phyloP scores from a whole-genome alignment of 2,329 filamentous ascomycete genomes.

The Cytospora mali region DNA sequence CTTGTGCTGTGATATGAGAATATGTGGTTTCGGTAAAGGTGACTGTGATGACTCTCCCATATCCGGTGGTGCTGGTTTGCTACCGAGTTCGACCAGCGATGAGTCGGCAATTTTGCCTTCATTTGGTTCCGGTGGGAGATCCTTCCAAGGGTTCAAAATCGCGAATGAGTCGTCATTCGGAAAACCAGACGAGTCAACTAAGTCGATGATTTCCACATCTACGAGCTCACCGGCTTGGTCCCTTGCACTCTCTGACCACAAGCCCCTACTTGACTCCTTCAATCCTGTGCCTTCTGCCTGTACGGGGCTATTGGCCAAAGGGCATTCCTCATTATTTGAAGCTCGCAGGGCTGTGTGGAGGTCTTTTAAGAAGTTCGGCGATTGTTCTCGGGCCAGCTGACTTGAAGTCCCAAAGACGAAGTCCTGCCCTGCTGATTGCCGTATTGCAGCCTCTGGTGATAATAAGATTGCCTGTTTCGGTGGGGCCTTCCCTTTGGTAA shows the following conservation, averaged over 20 bases:
- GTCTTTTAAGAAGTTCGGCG: slow-evolving; percentile 65
- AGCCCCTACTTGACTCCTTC: slow-evolving; percentile 37
- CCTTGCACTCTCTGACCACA: slow-evolving; percentile 74
- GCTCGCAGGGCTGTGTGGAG: slow-evolving; percentile 63
- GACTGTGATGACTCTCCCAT: background rate
- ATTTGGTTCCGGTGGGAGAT: slow-evolving; percentile 27
- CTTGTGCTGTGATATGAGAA: slow-evolving; percentile 30
- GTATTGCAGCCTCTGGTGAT: slow-evolving; percentile 69
- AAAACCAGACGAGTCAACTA: slow-evolving; percentile 49
- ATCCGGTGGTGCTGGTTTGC: slow-evolving; percentile 9
- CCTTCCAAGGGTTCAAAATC: slow-evolving; percentile 36
- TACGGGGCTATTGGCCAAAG: slow-evolving; percentile 39
- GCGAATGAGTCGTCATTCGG: slow-evolving; percentile 30
- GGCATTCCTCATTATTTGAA: slow-evolving; percentile 54
- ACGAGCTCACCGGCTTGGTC: slow-evolving; percentile 66
- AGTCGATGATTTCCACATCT: slow-evolving; percentile 63
- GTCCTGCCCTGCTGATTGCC: slow-evolving; percentile 68
- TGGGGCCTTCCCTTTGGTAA: slow-evolving; percentile 43
- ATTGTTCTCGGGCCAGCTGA: slow-evolving; percentile 74
- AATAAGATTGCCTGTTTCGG: slow-evolving; percentile 56
- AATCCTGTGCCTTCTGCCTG: slow-evolving; percentile 24
- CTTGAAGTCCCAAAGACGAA: slow-evolving; percentile 87
- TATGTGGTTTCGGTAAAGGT: slow-evolving; percentile 26
- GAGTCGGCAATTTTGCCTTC: slow-evolving; percentile 10
- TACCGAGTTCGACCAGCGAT: slow-evolving; percentile 21